A percentile compares a stretch with the other conserved stretches of the same genome.
Evolutionary conservation across 192 early-diverging fungal species (phyloP).

Genomic region (Cladochytrium replicatum): DNA sequence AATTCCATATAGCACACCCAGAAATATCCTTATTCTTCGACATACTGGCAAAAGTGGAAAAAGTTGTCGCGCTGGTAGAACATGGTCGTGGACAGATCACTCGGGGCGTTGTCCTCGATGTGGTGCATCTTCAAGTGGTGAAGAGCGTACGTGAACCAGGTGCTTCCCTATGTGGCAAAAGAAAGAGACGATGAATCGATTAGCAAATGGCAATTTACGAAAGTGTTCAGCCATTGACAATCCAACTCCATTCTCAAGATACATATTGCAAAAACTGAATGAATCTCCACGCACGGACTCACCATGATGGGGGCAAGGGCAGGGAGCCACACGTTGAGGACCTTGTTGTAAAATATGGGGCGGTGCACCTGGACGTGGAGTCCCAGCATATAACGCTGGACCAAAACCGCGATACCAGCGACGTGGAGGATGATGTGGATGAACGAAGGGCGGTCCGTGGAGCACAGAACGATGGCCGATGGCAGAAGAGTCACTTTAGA

Average conservation of each 20-base stretch:
- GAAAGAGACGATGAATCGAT: conserved; percentile 14
- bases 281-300: background rate
- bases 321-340: conserved; percentile 12
- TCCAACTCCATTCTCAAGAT: conserved; percentile 1
- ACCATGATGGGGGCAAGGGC: conserved; percentile 8
- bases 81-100: conserved; percentile 23
- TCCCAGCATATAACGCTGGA: conserved; percentile 20
- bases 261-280: conserved; percentile 4
- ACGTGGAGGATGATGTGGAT: conserved; percentile 19
- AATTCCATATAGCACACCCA: background rate
- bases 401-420: conserved; percentile 5
- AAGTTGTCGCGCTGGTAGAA: conserved; percentile 29
- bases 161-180: conserved; percentile 29
- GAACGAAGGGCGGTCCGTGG: conserved; percentile 15
- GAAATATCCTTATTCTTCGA: background rate
- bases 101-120: conserved; percentile 28
- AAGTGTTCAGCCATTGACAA: background rate
- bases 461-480: conserved; percentile 24
- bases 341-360: background rate
- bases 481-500: conserved; percentile 14
- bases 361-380: conserved; percentile 24
- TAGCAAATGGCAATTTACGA: too few relatives aligned
- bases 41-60: conserved; percentile 22
- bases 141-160: conserved; percentile 26
- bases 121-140: conserved; percentile 39